Evolutionary conservation across 306 rosid genomes (phyloP), one percentile per base, ranked within the genome.

Genomic region (Alnus rubra): DNA sequence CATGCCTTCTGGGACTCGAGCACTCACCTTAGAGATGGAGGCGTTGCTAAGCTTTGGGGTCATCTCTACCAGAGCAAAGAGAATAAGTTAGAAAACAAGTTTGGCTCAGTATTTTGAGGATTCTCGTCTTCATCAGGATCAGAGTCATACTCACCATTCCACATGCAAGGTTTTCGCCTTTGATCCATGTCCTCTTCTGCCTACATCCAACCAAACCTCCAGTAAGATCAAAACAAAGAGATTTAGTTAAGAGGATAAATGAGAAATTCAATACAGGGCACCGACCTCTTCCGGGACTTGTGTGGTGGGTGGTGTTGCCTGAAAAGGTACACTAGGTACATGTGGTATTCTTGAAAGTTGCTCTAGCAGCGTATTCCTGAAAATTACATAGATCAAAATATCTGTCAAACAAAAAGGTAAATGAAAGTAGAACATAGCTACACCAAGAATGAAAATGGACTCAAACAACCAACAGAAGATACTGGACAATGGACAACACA

Each of bases 91-190:
- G 45, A 42, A 42, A 42, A 42, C 31, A 54, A 62, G 69, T 74
- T 80, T 52, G 76, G 23, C 75, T 74, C 87, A 63, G 75, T 23
- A 49, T 74, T 48, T 82, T 16, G 73, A 56, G 70, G 79, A 80
- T 74, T 83, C 50, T 73, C 82, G 47, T 83, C 90, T 84, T 86
- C 98, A 33, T 91, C 97, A 1, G 77, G 79, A 77, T 92, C 96
- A 77, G 98, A 94, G 81, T 94, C 98, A 84, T 84, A 94, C 51
- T 81, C 96, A 4, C 98, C 98, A 51, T 80, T 87, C 98, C 98
- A 94, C 59, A 89, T 90, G 72, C 97, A 93, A 73, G 69, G 90
- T 54, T 89, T 88, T 73, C 96, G 97, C 82, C 97, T 91, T 67
- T 54, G 88, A 28, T 94, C 98, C 79, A 84, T 86, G 78, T 80